phyloP scores from a whole-genome alignment of 179 eudicot genomes.

The Silene noctiflora region DNA sequence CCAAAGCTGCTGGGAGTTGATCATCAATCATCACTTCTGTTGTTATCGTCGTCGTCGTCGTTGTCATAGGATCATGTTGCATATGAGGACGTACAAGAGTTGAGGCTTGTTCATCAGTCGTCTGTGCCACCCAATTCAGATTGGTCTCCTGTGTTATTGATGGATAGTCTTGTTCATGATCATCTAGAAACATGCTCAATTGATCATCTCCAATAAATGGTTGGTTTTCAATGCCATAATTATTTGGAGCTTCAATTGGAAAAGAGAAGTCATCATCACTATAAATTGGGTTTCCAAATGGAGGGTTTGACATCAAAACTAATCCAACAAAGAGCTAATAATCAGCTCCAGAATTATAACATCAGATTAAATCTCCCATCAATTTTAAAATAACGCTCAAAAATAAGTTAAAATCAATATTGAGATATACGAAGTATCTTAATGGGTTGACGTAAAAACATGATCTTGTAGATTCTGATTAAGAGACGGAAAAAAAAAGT shows the following conservation, averaged over 20 bases:
- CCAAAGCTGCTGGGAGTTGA: background rate
- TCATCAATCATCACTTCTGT: background rate
- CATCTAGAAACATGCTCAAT: conserved; percentile 32
- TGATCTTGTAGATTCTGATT: background rate
- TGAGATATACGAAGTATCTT: no score
- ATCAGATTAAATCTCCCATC: no score
- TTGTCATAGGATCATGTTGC: background rate
- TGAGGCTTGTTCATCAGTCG: conserved; percentile 15
- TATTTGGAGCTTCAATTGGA: conserved; percentile 8
- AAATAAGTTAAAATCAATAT: no score
- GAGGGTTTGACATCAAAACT: conserved; percentile 32
- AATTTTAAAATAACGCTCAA: no score
- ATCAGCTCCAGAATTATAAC: background rate
- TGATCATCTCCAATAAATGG: conserved; percentile 6
- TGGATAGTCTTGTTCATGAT: conserved; percentile 14
- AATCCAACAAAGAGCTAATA: no score
- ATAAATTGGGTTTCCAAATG: conserved; percentile 31
- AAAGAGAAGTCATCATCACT: conserved; percentile 30
- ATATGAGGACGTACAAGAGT: no score
- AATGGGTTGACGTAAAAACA: no score
- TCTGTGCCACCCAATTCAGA: conserved; percentile 15
- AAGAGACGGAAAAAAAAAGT: background rate
- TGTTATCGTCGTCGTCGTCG: background rate
- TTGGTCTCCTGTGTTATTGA: conserved; percentile 14
- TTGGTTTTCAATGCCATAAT: conserved; percentile 18